Conservation (phyloP, 257 asterid genomes). For the Solanum infundibuliforme region DNA sequence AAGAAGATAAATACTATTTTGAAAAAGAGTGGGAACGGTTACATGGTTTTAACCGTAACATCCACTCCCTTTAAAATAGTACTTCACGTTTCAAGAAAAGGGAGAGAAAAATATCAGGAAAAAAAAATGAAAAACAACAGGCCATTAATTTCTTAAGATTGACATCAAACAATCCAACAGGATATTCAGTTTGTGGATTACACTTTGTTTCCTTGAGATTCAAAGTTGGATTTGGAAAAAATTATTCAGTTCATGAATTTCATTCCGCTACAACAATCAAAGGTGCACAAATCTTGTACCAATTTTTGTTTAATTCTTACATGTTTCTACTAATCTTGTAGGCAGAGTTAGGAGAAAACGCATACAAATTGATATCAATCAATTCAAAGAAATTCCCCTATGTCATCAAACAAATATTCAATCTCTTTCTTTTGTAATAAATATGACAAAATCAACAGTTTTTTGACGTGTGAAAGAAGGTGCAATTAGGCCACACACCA, state of each 20-base stretch:
- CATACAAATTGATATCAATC: background rate
- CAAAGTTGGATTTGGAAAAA: background rate
- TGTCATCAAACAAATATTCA: background rate
- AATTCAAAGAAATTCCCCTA: background rate
- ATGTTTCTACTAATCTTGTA: background rate
- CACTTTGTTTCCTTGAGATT: background rate
- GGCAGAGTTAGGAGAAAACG: background rate
- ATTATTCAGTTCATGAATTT: too few species aligned
- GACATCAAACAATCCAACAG: background rate
- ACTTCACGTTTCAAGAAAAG: background rate
- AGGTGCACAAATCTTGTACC: background rate
- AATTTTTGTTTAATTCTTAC: too few species aligned
- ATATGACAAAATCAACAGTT: background rate
- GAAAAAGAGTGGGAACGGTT: background rate
- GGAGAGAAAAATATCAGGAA: background rate
- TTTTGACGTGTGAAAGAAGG: background rate
- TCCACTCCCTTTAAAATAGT: background rate
- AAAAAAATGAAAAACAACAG: too few species aligned
- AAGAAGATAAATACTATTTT: too few species aligned
- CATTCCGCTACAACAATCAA: background rate
- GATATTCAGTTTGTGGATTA: background rate
- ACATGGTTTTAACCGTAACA: background rate
- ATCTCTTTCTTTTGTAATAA: background rate
- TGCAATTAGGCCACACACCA: background rate
- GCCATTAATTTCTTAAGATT: background rate